These are phyloP conservation scores for Hura crepitans DNA, from an alignment of 441 rosid species.

Conservation along the genomic window DNA sequence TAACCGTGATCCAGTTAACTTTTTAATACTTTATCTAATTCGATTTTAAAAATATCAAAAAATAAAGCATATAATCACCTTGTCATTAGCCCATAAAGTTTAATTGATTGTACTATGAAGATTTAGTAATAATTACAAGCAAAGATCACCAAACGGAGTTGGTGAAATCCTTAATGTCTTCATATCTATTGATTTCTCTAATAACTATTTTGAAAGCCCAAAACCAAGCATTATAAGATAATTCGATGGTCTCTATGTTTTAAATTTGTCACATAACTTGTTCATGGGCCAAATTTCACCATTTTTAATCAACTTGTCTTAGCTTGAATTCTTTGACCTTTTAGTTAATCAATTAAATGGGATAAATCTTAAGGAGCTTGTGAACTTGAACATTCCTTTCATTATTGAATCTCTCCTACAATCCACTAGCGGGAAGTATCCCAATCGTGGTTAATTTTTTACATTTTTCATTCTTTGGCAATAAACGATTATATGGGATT, in stretches of 20 bases:
- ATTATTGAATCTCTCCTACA: conserved; percentile 10
- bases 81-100: neutral
- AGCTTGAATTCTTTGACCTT: neutral
- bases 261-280: conserved; percentile 15
- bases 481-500: no score
- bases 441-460: no score
- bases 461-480: no score
- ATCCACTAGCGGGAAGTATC: no score
- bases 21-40: no score
- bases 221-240: conserved; percentile 4
- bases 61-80: neutral
- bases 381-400: neutral
- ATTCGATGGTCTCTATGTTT: neutral
- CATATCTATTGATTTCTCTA: conserved; percentile 26
- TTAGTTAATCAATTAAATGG: neutral
- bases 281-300: conserved; percentile 2
- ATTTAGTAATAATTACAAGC: conserved; percentile 40
- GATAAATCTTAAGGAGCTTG: conserved; percentile 3
- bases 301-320: neutral
- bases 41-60: no score
- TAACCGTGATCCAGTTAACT: no score
- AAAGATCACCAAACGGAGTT: conserved; percentile 46
- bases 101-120: conserved; percentile 25
- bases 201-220: neutral
- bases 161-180: conserved; percentile 43